phyloP scores from a whole-genome alignment of 2,329 filamentous ascomycete genomes.

The Bipolaris cookei region DNA sequence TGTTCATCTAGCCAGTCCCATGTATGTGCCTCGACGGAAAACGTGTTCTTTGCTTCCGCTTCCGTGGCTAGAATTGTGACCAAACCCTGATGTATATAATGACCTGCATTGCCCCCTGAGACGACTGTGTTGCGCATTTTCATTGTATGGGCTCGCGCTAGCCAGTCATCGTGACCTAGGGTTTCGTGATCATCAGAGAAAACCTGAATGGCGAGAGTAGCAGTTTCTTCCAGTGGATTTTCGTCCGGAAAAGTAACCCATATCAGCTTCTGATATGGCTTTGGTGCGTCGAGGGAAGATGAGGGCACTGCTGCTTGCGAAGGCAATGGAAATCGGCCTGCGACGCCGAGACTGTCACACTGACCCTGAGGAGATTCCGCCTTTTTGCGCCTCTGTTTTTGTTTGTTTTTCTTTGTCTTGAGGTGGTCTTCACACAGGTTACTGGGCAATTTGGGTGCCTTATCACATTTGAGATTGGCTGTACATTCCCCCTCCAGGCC shows the following conservation, averaged over 20 bases:
- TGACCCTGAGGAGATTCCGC: background rate
- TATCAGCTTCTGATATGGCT: background rate
- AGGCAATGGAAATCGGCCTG: background rate
- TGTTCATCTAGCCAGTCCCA: background rate
- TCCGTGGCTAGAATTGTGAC: too few relatives aligned
- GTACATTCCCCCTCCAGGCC: too few relatives aligned
- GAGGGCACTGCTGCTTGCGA: background rate
- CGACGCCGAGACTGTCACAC: background rate
- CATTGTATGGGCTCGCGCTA: background rate
- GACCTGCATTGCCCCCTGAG: background rate
- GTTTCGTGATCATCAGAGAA: background rate
- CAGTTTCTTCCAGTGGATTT: background rate
- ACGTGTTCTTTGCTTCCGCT: too few relatives aligned
- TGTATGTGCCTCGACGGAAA: background rate
- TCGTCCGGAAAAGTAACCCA: background rate
- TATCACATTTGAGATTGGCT: too few relatives aligned
- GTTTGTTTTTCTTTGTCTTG: background rate
- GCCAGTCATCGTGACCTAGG: background rate
- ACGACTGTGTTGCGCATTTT: background rate
- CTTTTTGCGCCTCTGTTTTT: background rate
- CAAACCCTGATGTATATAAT: background rate
- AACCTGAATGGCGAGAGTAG: background rate
- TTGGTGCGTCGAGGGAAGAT: background rate
- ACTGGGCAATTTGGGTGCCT: too few relatives aligned
- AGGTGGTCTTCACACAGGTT: too few relatives aligned